Conservation (phyloP, 2,329 filamentous ascomycete genomes). For the Nothophoma quercina region DNA sequence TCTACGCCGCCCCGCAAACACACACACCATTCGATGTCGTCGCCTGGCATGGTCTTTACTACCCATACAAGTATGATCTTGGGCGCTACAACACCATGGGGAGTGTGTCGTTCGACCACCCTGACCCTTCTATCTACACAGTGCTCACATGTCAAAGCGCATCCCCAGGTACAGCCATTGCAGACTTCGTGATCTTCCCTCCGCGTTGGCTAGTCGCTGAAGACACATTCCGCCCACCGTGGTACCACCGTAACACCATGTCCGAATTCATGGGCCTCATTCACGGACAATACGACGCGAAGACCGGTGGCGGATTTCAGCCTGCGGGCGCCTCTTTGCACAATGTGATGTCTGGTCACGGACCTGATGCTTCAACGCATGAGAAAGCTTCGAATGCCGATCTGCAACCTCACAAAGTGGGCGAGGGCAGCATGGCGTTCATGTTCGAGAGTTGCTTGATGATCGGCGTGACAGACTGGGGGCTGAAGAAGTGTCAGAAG, state of each 20-base stretch:
- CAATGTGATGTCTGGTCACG: constrained; percentile 77
- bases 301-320: constrained; percentile 65
- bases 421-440: constrained; percentile 71
- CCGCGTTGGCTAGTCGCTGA: constrained; percentile 74
- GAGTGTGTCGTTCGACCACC: constrained; percentile 68
- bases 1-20: constrained; percentile 67
- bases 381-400: constrained; percentile 64
- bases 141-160: constrained; percentile 70
- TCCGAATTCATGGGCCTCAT: constrained; percentile 74
- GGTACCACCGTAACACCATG: constrained; percentile 76
- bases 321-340: constrained; percentile 71
- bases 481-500: constrained; percentile 72
- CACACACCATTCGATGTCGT: constrained; percentile 76
- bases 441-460: constrained; percentile 74
- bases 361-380: constrained; percentile 67
- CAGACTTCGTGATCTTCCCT: constrained; percentile 77
- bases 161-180: constrained; percentile 63
- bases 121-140: constrained; percentile 71
- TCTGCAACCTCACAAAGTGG: constrained; percentile 65
- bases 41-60: constrained; percentile 75
- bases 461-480: constrained; percentile 77
- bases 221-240: constrained; percentile 75
- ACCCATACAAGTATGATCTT: constrained; percentile 66
- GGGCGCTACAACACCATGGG: constrained; percentile 66
- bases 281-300: constrained; percentile 67